Evolutionary conservation across 768 basidiomycete genomes (phyloP), one percentile per base, ranked within the genome.

Genomic region (Suillus tomentosus): DNA sequence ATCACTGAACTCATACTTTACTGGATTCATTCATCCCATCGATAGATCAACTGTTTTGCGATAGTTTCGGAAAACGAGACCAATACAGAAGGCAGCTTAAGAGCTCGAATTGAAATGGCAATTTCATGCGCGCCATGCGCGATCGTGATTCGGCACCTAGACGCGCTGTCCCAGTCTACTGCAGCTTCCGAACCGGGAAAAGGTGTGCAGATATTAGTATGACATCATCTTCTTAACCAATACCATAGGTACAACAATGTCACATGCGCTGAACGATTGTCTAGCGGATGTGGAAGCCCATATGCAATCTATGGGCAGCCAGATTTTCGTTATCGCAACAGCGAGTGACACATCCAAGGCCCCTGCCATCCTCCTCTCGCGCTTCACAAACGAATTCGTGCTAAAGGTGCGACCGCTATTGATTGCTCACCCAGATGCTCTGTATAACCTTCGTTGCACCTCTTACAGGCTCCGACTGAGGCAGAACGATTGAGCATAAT

Each of bases 31-130:
- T 62, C 7, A 31, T 36, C 31, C 5, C 39, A 3, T 51, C 51
- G 50, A 50, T 65, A 98, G 95, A 81, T 96, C 53, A 88, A 97
- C 66, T 96, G 94, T 72, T 98, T 87, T 72, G 86, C 93, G 61
- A 70, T 95, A 6, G 70, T 95, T 8, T 91, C 89, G 3, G 96
- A 99, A 57, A 89, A 83, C 50, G 86, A 89, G 51, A 78, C 79
- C 2, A 89, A 90, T 68, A 92, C 92, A 0, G 90, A 93, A 70
- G 92, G 84, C 1, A 83, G 81, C 2, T 78, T 99, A 0, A 82
- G 83, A 40, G 87, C 88, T 5, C 84, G 86, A 15, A 86, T 97
- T 66, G 93, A 94, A 60, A 85, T 88, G 74, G 95, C 94, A 2
- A 78, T 82, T 17, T 76, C 82, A 3, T 94, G 91, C 71, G 86